A percentile compares a stretch with the other conserved stretches of the same genome.
Evolutionary conservation across 1,284 basidiomycete genomes (phyloP).

Genomic region (Ceratobasidium sp.): DNA sequence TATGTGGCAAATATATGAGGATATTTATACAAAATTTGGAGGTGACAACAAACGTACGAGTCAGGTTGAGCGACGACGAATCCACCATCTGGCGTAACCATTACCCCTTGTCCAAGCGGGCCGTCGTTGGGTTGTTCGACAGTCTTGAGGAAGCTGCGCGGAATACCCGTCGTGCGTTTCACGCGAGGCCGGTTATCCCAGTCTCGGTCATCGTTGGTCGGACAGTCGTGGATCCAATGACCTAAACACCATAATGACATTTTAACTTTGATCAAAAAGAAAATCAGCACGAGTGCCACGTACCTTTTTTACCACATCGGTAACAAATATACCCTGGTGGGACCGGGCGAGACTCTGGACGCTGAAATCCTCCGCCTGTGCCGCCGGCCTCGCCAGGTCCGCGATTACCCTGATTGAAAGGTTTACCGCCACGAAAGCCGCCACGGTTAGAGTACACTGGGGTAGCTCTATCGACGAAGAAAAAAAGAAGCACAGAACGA

Average conservation of each 20-base stretch:
- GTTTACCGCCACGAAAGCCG: slow-evolving; percentile 74
- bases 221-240: slow-evolving; percentile 99
- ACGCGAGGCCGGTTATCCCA: slow-evolving; percentile 95
- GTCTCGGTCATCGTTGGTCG: slow-evolving; percentile 95
- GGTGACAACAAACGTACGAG: slow-evolving; percentile 69
- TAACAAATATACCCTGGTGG: slow-evolving; percentile 99
- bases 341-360: slow-evolving; percentile 63
- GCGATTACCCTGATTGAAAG: slow-evolving; percentile 61
- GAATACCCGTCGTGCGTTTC: slow-evolving; percentile 98
- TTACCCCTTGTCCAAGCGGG: slow-evolving; percentile 85
- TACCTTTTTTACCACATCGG: slow-evolving; percentile 97
- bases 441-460: slow-evolving; percentile 79
- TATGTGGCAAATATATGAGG: not conserved
- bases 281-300: slow-evolving; percentile 53
- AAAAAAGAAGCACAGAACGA: slow-evolving; percentile 58
- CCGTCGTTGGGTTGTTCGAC: slow-evolving; percentile 85
- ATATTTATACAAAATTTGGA: not conserved
- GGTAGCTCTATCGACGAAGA: slow-evolving; percentile 70
- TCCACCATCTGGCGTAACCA: slow-evolving; percentile 97
- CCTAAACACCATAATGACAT: slow-evolving; percentile 65
- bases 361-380: slow-evolving; percentile 48
- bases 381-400: slow-evolving; percentile 52
- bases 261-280: slow-evolving; percentile 6
- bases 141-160: slow-evolving; percentile 96
- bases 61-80: slow-evolving; percentile 96